Evolutionary conservation across 2,329 filamentous ascomycete genomes (phyloP).

Genomic region (Pseudocercospora fijiensis): DNA sequence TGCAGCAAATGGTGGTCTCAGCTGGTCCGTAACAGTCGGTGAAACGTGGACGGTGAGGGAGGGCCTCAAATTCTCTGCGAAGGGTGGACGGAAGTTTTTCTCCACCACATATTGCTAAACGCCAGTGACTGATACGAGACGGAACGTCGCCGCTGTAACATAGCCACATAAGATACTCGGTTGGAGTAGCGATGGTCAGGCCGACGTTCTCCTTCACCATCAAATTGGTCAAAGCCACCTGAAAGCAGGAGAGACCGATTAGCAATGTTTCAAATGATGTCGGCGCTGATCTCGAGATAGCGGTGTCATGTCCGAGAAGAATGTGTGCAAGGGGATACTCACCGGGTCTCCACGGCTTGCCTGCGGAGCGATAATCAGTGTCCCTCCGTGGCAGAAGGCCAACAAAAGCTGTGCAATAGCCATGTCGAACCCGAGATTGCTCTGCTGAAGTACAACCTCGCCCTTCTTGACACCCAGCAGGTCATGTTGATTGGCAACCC

Average conservation of each 20-base stretch:
- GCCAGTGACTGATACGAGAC: conserved; percentile 29
- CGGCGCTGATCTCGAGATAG: too few relatives aligned
- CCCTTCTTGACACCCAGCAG: conserved; percentile 13
- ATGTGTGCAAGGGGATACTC: too few relatives aligned
- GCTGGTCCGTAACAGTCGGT: conserved; percentile 21
- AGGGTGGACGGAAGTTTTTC: conserved; percentile 31
- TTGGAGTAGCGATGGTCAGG: conserved; percentile 43
- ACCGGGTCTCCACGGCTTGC: conserved; percentile 39
- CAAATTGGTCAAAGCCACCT: conserved; percentile 38
- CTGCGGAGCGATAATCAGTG: conserved; percentile 39
- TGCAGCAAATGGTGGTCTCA: conserved; percentile 20
- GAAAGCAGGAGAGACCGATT: too few relatives aligned
- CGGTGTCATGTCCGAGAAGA: too few relatives aligned
- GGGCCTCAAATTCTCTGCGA: conserved; percentile 9
- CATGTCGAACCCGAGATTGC: conserved; percentile 45
- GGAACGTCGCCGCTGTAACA: conserved; percentile 17
- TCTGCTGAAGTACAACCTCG: conserved; percentile 42
- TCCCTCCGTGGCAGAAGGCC: conserved; percentile 42
- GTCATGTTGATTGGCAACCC: conserved; percentile 12
- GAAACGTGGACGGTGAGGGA: conserved; percentile 10
- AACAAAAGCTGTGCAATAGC: conserved; percentile 43
- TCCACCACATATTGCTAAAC: conserved; percentile 37
- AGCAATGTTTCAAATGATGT: too few relatives aligned
- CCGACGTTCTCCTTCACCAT: conserved; percentile 43
- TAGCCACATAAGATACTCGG: conserved; percentile 42